phyloP scores from a whole-genome alignment of 345 rosid species.

The Cochlearia excelsa region DNA sequence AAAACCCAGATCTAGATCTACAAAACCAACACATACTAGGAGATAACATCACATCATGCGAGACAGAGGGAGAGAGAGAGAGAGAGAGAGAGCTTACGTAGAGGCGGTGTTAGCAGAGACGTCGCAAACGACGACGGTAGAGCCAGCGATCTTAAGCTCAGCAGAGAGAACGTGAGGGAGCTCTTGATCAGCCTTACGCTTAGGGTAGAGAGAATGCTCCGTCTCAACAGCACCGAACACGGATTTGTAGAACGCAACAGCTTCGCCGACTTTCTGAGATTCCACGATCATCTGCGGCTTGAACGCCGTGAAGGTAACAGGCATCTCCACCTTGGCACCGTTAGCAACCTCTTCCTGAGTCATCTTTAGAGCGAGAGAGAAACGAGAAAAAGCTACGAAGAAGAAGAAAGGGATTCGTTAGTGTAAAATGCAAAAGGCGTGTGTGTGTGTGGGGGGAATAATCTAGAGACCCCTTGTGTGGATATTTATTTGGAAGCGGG shows the following conservation, averaged over 20 bases:
- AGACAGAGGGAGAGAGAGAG: not conserved
- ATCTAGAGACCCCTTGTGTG: not conserved
- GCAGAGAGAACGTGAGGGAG: slow-evolving; percentile 73
- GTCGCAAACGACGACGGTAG: slow-evolving; percentile 57
- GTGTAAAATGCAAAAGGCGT: slow-evolving; percentile 17
- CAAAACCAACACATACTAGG: no score
- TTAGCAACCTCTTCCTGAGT: slow-evolving; percentile 54
- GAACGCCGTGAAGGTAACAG: slow-evolving; percentile 51
- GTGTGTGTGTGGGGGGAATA: slow-evolving; percentile 1
- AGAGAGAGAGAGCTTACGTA: slow-evolving; percentile 36
- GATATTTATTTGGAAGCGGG: slow-evolving; percentile 53
- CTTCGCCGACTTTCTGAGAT: slow-evolving; percentile 76
- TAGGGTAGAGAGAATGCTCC: slow-evolving; percentile 57
- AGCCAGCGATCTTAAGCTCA: slow-evolving; percentile 64
- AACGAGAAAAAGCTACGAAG: no score
- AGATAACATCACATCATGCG: no score
- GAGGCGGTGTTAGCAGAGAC: slow-evolving; percentile 36
- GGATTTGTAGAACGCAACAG: slow-evolving; percentile 74
- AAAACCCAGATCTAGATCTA: slow-evolving; percentile 15
- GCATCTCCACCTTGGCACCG: slow-evolving; percentile 47
- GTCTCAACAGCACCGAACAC: slow-evolving; percentile 75
- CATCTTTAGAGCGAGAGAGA: slow-evolving; percentile 37
- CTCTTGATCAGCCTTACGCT: slow-evolving; percentile 94
- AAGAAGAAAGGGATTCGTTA: not conserved
- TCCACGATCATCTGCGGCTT: slow-evolving; percentile 72